phyloP scores from a whole-genome alignment of 2,329 filamentous ascomycete species.

The Colletotrichum sublineola region DNA sequence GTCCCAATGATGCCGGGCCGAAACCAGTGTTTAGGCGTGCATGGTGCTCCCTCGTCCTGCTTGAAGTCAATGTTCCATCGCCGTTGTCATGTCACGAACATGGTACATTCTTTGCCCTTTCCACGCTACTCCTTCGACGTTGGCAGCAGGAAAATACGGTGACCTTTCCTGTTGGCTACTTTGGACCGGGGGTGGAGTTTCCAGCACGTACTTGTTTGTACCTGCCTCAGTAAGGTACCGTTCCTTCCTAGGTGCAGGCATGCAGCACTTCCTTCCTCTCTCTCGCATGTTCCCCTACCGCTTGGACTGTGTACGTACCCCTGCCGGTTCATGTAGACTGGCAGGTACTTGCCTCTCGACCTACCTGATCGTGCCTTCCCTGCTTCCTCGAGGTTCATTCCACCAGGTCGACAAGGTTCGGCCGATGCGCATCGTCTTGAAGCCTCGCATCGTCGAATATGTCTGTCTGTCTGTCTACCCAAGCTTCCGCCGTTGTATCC shows the following conservation, averaged over 20 bases:
- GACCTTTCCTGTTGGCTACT: background rate
- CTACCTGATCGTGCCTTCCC: background rate
- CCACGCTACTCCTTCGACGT: background rate
- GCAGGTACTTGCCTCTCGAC: background rate
- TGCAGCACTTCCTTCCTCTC: slow-evolving; percentile 17
- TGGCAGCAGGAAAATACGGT: background rate
- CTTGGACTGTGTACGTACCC: too few species aligned
- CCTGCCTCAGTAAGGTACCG: background rate
- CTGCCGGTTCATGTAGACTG: background rate
- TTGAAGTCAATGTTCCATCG: background rate
- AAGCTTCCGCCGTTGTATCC: slow-evolving; percentile 13
- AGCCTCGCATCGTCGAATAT: background rate
- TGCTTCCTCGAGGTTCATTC: background rate
- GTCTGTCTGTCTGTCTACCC: background rate
- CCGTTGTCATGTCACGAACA: background rate
- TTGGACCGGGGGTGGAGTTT: background rate
- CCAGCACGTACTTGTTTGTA: background rate
- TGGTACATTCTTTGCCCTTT: background rate
- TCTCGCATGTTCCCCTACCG: background rate
- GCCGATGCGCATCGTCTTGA: background rate
- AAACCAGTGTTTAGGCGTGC: background rate
- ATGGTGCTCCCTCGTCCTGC: background rate
- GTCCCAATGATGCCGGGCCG: background rate
- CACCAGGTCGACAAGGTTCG: background rate
- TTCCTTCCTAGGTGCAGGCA: background rate